Base-by-base conservation (phyloP, 495 filamentous ascomycete species). In the Oidiodendron maius region DNA sequence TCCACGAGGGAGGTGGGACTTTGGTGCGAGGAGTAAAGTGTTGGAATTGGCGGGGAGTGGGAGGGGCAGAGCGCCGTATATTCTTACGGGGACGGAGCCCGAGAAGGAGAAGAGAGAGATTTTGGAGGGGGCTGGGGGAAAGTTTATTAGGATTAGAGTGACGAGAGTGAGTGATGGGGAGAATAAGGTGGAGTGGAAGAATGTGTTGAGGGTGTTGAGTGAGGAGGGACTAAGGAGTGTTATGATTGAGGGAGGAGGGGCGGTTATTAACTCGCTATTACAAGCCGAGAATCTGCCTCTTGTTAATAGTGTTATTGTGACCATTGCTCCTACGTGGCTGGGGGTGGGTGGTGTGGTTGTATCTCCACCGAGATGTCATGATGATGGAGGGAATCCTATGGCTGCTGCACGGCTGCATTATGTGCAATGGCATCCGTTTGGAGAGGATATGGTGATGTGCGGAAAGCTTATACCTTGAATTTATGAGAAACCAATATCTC, bases 221-320 rank as follows among this genome's bases (percentile, higher is more conserved):
- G 45, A 35, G 25, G 40, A 34, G n/a, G 46, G 55, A 11, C 67
- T 94, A 47, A 69, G 74, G 20, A 91, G 87, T 55, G 74, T 95
- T 22, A 95, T 95, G 90, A 73, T 95, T 32, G 90, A 95, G 64
- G 89, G 89, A 0, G 89, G 89, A 13, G 89, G 89, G 13, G 89
- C 78, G 3, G 78, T 95, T 40, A 83, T 95, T 55, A 87, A 86
- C 57, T 78, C 83, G 43, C 69, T 96, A 12, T 67, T 96, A 15
- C 68, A 71, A 28, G 64, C 70, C 13, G 71, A 76, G 44, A 80
- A 86, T 50, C 65, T 75, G n/a, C 60, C 64, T 37, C 69, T 90
- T 18, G 74, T 96, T 40, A 72, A 81, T 55, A 80, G 80, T 10
- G 81, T 95, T 18, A 79, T 96, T 53, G 72, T 94, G 48, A 95